A percentile compares a stretch with the other conserved stretches of the same genome.
phyloP scores from a whole-genome alignment of 2,329 filamentous ascomycete species.

The Ophiostoma montium region DNA sequence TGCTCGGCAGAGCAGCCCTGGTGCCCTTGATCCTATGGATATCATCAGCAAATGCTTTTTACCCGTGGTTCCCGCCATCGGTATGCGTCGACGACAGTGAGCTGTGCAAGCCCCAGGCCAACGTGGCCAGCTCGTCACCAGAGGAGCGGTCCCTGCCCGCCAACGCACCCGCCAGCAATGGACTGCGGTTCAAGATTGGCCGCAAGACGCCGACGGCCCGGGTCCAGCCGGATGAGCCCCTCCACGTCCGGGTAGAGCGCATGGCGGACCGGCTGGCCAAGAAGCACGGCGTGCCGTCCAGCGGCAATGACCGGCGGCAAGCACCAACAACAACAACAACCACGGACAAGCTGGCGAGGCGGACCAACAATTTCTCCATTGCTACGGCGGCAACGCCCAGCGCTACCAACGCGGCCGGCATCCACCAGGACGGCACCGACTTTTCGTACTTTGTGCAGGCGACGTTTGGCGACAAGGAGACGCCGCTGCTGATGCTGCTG shows the following conservation, averaged over 20 bases:
- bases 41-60: constrained; percentile 32
- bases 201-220: neutral
- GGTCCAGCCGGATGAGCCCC: constrained; percentile 18
- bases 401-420: constrained; percentile 34
- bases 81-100: constrained; percentile 17
- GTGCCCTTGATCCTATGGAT: constrained; percentile 35
- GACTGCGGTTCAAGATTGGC: constrained; percentile 1
- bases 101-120: constrained; percentile 14
- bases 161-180: neutral
- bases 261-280: constrained; percentile 24
- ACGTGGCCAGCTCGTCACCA: neutral
- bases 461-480: constrained; percentile 38
- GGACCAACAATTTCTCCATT: constrained; percentile 33
- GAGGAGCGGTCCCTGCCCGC: constrained; percentile 5
- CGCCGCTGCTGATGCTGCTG: constrained; percentile 45
- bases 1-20: constrained; percentile 26
- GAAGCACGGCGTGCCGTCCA: constrained; percentile 23
- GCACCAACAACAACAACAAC: constrained; percentile 1
- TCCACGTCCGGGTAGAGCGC: constrained; percentile 23
- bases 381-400: constrained; percentile 31
- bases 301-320: constrained; percentile 3
- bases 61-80: constrained; percentile 26
- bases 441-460: constrained; percentile 51
- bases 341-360: constrained; percentile 17
- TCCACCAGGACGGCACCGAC: constrained; percentile 51